Evolutionary conservation across 169 alveolate species (phyloP), one percentile per base, ranked within the genome.

Genomic region (Miamiensis avidus): DNA sequence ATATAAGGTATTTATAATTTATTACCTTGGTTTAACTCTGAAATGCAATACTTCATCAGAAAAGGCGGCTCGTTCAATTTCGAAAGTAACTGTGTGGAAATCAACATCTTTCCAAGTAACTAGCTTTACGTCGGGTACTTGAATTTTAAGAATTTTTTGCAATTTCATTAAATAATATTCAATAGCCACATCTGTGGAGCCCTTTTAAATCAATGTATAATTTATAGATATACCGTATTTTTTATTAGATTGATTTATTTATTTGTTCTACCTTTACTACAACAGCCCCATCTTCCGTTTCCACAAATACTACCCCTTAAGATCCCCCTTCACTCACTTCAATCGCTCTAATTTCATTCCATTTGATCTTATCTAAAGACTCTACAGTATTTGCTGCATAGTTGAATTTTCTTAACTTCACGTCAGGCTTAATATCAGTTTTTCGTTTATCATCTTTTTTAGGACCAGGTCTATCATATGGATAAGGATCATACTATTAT

Each of bases 201-300:
- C 84, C 76, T 49, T 11, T 11, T 11, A 49, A 49, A 49, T n/a
- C n/a, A n/a, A n/a, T n/a, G n/a, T n/a, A n/a, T n/a, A n/a, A n/a
- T n/a, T n/a, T n/a, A n/a, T n/a, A n/a, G n/a, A n/a, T n/a, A n/a
- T n/a, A n/a, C n/a, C n/a, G n/a, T n/a, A n/a, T n/a, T n/a, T n/a
- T n/a, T n/a, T n/a, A n/a, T n/a, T n/a, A n/a, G n/a, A n/a, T n/a
- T 11, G 4, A 49, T 49, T 11, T 49, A 49, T 49, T 11, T 11
- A 49, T 11, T 49, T 49, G 4, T 49, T 49, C 20, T 49, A 49
- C 69, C 69, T 79, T 79, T 25, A 79, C 84, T 0, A 79, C 84
- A 0, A 79, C 29, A 34, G 84, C 84, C 29, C 84, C 84, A n/a
- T 79, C 84, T n/a, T 79, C 84, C 25, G 75, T 34, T 64, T 79